Base-by-base conservation (phyloP, 176 grass and related monocot species). In the Phoenix dactylifera region DNA sequence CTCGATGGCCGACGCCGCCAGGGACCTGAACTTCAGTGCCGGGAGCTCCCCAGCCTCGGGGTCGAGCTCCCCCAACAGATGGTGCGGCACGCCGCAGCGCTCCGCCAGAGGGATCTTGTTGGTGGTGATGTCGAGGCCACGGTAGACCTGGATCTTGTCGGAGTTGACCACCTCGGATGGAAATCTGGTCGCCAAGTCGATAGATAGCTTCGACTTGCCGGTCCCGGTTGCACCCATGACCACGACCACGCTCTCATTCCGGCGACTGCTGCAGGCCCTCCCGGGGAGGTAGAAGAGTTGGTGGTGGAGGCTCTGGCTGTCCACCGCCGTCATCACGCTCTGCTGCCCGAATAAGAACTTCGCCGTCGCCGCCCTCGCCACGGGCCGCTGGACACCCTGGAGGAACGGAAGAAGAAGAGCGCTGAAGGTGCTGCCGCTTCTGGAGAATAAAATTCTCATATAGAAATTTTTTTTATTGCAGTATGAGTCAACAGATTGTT, bases 71-170 rank as follows among this genome's bases (percentile, higher is more conserved):
- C 77, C 88, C 35, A 90, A 79, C 24, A 90, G 82, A 64, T 90
- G 87, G 72, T 90, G 87, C 66, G 56, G 72, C 6, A 90, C 83
- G 74, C 77, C 88, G 66, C 69, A 74, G 70, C 83, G 77, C 52
- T 87, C 83, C 1, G 19, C 39, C 50, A 24, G 20, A 29, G 70
- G 5, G 15, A 81, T 79, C 74, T 92, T 92, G 83, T 92, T 92
- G 62, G 88, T 92, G 65, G 83, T 84, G 76, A 83, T 4, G 70
- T 92, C 83, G 70, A 92, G 88, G 60, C 80, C 88, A 14, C 5
- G 16, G 63, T 92, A 87, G 23, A 92, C 74, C 77, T 92, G 88
- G 63, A 92, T 87, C 73, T 92, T 92, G 22, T 92, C 88, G 0
- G 88, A 71, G 83, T 92, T 92, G 15, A 92, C 62, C 22, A 87